Evolutionary conservation across 2,329 filamentous ascomycete genomes (phyloP).

Genomic region (Fusarium pseudocircinatum): DNA sequence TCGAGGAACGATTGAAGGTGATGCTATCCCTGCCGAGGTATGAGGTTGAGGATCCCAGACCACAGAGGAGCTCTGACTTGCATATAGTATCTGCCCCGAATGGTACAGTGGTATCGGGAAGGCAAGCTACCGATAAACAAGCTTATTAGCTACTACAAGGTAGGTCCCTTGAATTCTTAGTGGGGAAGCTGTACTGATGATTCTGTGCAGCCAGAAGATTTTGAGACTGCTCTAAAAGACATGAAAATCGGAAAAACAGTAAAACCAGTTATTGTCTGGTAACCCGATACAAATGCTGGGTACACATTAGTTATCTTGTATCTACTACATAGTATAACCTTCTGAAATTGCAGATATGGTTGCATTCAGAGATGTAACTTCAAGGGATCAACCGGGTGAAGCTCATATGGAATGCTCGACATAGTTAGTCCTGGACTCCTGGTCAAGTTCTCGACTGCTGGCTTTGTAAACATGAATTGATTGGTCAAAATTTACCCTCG

Average conservation of each 20-base stretch:
- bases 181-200: background rate
- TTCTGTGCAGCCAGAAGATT: background rate
- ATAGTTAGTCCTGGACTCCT: too few relatives aligned
- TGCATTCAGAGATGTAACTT: background rate
- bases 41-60: background rate
- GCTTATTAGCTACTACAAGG: background rate
- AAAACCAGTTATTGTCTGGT: background rate
- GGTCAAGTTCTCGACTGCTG: background rate
- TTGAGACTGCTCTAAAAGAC: background rate
- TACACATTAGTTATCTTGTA: background rate
- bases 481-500: background rate
- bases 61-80: background rate
- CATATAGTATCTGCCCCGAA: background rate
- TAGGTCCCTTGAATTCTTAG: background rate
- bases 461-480: background rate
- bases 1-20: background rate
- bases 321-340: too few relatives aligned
- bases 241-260: background rate
- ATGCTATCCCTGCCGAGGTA: background rate
- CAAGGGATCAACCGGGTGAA: background rate
- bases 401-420: background rate
- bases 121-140: background rate
- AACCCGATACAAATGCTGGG: background rate
- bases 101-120: conserved; percentile 5
- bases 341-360: background rate